Percentiles rank a stretch among this genome's conserved stretches.
phyloP scores from a whole-genome alignment of 169 alveolate genomes.

The Eimeria brunetti region DNA sequence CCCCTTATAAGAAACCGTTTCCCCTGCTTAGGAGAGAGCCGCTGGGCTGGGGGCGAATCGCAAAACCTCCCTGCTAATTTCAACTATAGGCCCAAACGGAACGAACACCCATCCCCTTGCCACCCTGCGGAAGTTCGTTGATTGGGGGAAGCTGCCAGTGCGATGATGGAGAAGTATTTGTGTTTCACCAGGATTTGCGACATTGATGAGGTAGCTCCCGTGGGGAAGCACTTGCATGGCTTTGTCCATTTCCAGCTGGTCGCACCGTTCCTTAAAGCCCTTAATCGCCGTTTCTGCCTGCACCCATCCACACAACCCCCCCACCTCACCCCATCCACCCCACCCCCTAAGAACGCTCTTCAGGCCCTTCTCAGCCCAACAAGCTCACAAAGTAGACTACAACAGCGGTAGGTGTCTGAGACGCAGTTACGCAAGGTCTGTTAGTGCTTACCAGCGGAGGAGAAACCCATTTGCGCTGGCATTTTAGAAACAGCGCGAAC shows the following conservation, averaged over 20 bases:
- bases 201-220: conserved; percentile 92
- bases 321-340: background rate
- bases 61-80: too few relatives aligned
- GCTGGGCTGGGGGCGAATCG: background rate
- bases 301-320: background rate
- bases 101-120: too few relatives aligned
- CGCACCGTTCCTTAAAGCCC: conserved; percentile 85
- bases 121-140: too few relatives aligned
- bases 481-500: conserved; percentile 92
- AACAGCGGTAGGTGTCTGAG: background rate
- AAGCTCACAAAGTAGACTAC: background rate
- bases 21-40: background rate
- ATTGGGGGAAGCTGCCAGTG: too few relatives aligned
- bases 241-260: conserved; percentile 84
- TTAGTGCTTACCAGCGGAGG: conserved; percentile 85
- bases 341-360: background rate
- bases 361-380: background rate
- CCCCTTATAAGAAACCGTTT: background rate
- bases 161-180: too few relatives aligned
- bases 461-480: conserved; percentile 93
- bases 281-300: conserved; percentile 83
- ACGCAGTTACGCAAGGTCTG: background rate
- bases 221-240: conserved; percentile 89
- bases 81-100: too few relatives aligned
- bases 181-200: conserved; percentile 92